phyloP scores from a whole-genome alignment of 2,329 filamentous ascomycete species.

The Drechslera avenae region DNA sequence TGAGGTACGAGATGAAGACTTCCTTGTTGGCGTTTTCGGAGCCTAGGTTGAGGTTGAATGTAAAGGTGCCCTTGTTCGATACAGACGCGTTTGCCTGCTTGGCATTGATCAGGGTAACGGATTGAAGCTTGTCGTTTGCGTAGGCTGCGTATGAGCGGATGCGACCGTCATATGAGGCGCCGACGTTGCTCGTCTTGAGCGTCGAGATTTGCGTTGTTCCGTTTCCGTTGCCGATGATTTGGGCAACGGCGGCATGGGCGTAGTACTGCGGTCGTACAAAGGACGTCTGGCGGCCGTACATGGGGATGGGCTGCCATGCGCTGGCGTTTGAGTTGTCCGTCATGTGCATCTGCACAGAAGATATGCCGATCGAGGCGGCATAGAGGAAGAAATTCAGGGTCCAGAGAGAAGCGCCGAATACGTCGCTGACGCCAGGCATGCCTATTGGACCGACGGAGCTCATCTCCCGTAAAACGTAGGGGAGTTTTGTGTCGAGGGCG shows the following conservation, averaged over 20 bases:
- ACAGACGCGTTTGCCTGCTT: conserved; percentile 51
- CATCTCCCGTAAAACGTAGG: conserved; percentile 60
- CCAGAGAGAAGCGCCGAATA: conserved; percentile 58
- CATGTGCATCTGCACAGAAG: conserved; percentile 60
- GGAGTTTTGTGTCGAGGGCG: conserved; percentile 49
- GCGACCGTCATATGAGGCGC: conserved; percentile 48
- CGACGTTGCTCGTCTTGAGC: conserved; percentile 38
- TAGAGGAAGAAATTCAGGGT: conserved; percentile 60
- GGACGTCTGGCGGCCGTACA: conserved; percentile 49
- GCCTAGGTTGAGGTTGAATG: conserved; percentile 51
- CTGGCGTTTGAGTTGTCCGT: conserved; percentile 59
- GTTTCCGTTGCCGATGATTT: conserved; percentile 55
- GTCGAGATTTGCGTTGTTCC: conserved; percentile 53
- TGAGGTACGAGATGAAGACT: conserved; percentile 56
- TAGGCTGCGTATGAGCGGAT: conserved; percentile 55
- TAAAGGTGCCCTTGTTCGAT: conserved; percentile 46
- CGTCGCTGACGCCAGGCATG: conserved; percentile 53
- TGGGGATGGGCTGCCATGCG: conserved; percentile 55
- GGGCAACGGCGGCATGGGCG: conserved; percentile 57
- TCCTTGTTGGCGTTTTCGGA: conserved; percentile 49
- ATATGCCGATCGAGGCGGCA: conserved; percentile 54
- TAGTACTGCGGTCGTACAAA: conserved; percentile 59
- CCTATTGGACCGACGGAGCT: conserved; percentile 58
- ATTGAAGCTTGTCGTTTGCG: conserved; percentile 49
- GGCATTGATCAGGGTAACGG: conserved; percentile 56